phyloP scores from a whole-genome alignment of 139 green algal species.

The Chlorella sp. region DNA sequence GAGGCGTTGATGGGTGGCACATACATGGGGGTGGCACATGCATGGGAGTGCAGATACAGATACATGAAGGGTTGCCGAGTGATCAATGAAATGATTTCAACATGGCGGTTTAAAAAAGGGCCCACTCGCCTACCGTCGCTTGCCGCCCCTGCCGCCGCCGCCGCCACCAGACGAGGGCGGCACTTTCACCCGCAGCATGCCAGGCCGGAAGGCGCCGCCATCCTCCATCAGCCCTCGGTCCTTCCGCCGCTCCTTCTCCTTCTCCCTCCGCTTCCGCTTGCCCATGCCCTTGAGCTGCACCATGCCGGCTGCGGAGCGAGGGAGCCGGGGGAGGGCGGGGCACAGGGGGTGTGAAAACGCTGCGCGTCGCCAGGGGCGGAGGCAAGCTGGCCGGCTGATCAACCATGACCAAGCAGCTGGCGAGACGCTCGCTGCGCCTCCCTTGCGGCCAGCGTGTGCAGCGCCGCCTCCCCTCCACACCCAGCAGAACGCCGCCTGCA shows the following conservation, averaged over 20 bases:
- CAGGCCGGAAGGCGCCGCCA: constrained; percentile 55
- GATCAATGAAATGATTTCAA: neutral
- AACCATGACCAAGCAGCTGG: no score
- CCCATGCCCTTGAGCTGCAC: constrained; percentile 60
- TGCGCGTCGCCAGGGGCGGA: no score
- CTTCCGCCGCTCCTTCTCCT: constrained; percentile 32
- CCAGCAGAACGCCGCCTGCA: neutral
- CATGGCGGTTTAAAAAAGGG: no score
- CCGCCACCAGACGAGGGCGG: neutral
- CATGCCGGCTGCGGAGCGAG: constrained; percentile 53
- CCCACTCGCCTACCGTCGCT: neutral
- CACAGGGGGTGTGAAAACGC: neutral
- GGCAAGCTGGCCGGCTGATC: no score
- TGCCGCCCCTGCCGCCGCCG: neutral
- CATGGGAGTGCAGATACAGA: no score
- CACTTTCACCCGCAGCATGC: constrained; percentile 53
- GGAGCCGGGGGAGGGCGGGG: neutral
- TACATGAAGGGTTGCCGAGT: no score
- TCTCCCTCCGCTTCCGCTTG: constrained; percentile 59
- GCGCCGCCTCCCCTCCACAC: no score
- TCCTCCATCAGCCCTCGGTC: constrained; percentile 70
- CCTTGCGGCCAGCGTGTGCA: no score
- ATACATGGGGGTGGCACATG: no score
- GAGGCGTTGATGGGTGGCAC: no score
- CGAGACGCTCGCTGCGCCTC: no score